These are phyloP conservation scores for Jackrogersella multiformis DNA, from an alignment of 495 filamentous ascomycete species.

Conservation along the genomic window DNA sequence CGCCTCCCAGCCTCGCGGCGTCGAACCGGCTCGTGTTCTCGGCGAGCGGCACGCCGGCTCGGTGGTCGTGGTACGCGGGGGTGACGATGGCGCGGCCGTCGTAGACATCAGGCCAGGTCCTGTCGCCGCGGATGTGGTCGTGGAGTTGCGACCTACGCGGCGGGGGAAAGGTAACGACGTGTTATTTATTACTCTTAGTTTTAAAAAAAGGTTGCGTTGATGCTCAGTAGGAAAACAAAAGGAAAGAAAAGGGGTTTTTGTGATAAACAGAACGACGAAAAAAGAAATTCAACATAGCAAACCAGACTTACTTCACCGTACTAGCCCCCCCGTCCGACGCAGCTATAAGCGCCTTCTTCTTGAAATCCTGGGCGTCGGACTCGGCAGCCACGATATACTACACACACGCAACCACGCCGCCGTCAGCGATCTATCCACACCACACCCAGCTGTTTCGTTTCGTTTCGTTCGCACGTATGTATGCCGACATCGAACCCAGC, in stretches of 20 bases:
- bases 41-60: slow-evolving; percentile 61
- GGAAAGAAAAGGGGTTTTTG: no score
- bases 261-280: no score
- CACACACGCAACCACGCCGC: no score
- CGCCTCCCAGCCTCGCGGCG: slow-evolving; percentile 52
- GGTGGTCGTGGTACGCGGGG: slow-evolving; percentile 64
- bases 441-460: no score
- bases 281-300: background rate
- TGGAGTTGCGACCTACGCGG: slow-evolving; percentile 67
- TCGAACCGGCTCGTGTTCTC: slow-evolving; percentile 69
- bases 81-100: slow-evolving; percentile 72
- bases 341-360: slow-evolving; percentile 67
- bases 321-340: slow-evolving; percentile 69
- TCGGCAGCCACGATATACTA: slow-evolving; percentile 71
- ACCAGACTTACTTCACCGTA: slow-evolving; percentile 63
- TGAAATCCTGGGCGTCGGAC: slow-evolving; percentile 67
- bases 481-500: no score
- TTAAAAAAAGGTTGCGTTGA: background rate
- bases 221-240: no score
- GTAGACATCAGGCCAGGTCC: slow-evolving; percentile 71
- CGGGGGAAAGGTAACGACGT: no score
- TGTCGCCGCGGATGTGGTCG: slow-evolving; percentile 72
- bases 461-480: no score
- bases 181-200: background rate
- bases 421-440: no score